These are phyloP conservation scores for Leptomonas pyrrhocoris DNA, from an alignment of 208 protist species.

Conservation along the genomic window DNA sequence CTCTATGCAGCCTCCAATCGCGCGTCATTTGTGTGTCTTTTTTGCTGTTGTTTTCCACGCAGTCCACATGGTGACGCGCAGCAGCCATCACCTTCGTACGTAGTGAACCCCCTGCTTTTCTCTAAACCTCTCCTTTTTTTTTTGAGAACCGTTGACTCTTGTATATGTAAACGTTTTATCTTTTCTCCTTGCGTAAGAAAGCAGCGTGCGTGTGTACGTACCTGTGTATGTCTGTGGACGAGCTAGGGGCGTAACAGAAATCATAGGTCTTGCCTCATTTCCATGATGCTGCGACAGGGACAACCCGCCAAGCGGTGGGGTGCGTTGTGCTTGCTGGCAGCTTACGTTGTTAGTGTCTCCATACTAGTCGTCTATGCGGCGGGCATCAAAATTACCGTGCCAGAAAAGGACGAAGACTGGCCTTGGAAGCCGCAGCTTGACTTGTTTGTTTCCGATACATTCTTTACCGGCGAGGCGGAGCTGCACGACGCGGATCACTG, in stretches of 20 bases:
- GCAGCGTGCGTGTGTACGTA: not conserved
- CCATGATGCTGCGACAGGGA: not conserved
- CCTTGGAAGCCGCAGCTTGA: constrained; percentile 34
- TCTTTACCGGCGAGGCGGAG: constrained; percentile 14
- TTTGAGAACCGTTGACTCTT: no score
- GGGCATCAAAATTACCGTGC: not conserved
- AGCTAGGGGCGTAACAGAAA: no score
- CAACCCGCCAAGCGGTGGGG: not conserved
- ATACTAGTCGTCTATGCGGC: not conserved
- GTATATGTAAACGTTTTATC: no score
- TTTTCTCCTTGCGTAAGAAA: no score
- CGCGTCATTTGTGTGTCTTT: no score
- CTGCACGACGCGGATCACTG: constrained; percentile 21
- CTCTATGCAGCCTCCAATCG: no score
- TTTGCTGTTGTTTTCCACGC: not conserved
- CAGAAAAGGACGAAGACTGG: constrained; percentile 4
- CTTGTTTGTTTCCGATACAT: not conserved
- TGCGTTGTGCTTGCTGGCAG: not conserved
- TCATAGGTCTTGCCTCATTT: no score
- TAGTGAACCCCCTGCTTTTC: no score
- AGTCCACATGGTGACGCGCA: not conserved
- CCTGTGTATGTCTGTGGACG: not conserved
- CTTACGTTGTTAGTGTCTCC: not conserved
- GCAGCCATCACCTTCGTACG: no score
- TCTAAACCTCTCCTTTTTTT: no score